Evolutionary conservation across 805 yeast species (phyloP).

Genomic region (Maudiozyma barnettii): DNA sequence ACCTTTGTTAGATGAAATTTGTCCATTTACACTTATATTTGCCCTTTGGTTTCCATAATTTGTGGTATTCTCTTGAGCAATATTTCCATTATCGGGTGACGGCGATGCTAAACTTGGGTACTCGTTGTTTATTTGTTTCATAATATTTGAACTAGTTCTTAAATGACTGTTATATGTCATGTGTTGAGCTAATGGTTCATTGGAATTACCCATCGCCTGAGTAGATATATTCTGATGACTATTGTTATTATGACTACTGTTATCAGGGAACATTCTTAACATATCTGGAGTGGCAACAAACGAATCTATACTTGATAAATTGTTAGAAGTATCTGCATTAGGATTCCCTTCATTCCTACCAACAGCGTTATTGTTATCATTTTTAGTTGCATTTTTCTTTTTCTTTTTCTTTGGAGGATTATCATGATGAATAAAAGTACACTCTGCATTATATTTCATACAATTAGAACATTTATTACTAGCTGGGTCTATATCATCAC

Average conservation of each 20-base stretch:
- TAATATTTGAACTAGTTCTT: background rate
- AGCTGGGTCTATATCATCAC: slow-evolving; percentile 17
- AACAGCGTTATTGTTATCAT: background rate
- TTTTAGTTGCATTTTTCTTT: background rate
- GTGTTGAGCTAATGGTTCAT: background rate
- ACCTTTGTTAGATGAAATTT: background rate
- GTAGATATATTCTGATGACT: no score
- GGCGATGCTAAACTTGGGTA: background rate
- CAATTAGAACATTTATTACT: slow-evolving; percentile 24
- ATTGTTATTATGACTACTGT: no score
- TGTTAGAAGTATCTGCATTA: background rate
- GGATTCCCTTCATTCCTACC: background rate
- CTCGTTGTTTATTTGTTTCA: no score
- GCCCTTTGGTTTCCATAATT: background rate
- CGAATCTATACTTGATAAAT: background rate
- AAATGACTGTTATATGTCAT: background rate
- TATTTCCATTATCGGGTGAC: background rate
- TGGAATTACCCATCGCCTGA: background rate
- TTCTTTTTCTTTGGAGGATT: background rate
- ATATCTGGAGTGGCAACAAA: background rate
- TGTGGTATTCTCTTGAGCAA: background rate
- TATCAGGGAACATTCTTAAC: background rate
- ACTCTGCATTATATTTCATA: slow-evolving; percentile 16
- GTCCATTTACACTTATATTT: background rate
- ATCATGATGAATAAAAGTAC: slow-evolving; percentile 18